A percentile compares a stretch with the other conserved stretches of the same genome.
Conservation (phyloP, 768 basidiomycete genomes). For the Chlorophyllum brunneum region DNA sequence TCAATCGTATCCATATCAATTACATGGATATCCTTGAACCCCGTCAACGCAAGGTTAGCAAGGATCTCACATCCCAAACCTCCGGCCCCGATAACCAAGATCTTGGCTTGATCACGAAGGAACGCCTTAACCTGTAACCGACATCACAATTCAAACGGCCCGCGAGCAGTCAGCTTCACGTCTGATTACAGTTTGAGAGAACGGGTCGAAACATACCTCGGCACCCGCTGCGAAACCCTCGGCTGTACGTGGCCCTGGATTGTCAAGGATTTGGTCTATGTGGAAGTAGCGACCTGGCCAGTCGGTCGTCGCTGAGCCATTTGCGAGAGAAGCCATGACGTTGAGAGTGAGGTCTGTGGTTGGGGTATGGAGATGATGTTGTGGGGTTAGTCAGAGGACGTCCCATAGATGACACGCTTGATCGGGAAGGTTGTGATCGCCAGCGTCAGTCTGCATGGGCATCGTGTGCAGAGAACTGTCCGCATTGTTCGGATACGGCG, state of each 20-base stretch:
- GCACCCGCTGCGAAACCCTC: conserved; percentile 78
- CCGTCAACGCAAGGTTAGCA: conserved; percentile 91
- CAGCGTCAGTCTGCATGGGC: too few species aligned
- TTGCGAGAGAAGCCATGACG: conserved; percentile 20
- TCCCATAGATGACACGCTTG: neutral
- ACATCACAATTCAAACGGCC: neutral
- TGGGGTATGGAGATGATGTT: conserved; percentile 1
- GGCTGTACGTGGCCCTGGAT: conserved; percentile 87
- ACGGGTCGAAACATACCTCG: conserved; percentile 44
- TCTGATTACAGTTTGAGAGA: neutral
- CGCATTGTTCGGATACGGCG: too few species aligned
- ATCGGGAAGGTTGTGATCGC: conserved; percentile 7
- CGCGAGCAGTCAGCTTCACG: neutral
- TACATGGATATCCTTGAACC: conserved; percentile 98
- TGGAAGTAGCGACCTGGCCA: conserved; percentile 68
- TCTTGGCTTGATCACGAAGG: conserved; percentile 79
- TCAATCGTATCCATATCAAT: conserved; percentile 99
- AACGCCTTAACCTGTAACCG: conserved; percentile 76
- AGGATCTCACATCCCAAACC: conserved; percentile 97
- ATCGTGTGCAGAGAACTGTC: too few species aligned
- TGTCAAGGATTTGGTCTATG: conserved; percentile 83
- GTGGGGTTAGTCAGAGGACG: conserved; percentile 13
- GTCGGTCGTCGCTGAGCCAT: conserved; percentile 26
- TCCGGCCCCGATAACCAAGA: conserved; percentile 96
- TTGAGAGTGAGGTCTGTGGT: neutral